phyloP scores from a whole-genome alignment of 140 eudicot species.

The Ambrosia hybrid region DNA sequence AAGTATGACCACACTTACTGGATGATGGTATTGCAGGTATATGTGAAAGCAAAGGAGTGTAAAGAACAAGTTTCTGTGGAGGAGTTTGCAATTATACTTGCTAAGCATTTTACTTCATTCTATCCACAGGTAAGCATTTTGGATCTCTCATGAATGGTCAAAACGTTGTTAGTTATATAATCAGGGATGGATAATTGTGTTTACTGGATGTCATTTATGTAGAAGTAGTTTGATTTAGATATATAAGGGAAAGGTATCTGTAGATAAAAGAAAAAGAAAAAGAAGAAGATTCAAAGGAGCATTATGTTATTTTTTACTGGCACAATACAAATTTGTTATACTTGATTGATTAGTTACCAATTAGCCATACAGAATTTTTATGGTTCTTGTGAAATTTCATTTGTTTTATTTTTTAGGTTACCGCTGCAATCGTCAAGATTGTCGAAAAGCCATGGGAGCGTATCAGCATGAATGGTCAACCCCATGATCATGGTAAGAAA shows the following conservation, averaged over 20 bases:
- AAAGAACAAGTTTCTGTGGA: conserved; percentile 65
- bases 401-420: conserved; percentile 48
- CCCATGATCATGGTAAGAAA: conserved; percentile 75
- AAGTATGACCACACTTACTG: too few relatives aligned
- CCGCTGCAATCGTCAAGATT: conserved; percentile 69
- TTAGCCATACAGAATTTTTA: background rate
- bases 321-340: conserved; percentile 7
- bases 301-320: background rate
- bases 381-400: background rate
- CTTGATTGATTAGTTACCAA: conserved; percentile 6
- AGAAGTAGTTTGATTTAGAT: conserved; percentile 3
- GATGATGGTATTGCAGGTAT: conserved; percentile 57
- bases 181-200: background rate
- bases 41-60: conserved; percentile 95
- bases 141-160: background rate
- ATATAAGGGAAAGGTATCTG: background rate
- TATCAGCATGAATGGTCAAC: conserved; percentile 64
- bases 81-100: conserved; percentile 82
- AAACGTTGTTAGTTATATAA: background rate
- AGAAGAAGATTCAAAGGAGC: background rate
- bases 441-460: conserved; percentile 97
- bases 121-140: conserved; percentile 63
- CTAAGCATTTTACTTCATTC: conserved; percentile 82
- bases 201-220: background rate
- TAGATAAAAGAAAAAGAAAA: background rate